Conservation (phyloP, 768 basidiomycete species). For the Lactarius tabidus region DNA sequence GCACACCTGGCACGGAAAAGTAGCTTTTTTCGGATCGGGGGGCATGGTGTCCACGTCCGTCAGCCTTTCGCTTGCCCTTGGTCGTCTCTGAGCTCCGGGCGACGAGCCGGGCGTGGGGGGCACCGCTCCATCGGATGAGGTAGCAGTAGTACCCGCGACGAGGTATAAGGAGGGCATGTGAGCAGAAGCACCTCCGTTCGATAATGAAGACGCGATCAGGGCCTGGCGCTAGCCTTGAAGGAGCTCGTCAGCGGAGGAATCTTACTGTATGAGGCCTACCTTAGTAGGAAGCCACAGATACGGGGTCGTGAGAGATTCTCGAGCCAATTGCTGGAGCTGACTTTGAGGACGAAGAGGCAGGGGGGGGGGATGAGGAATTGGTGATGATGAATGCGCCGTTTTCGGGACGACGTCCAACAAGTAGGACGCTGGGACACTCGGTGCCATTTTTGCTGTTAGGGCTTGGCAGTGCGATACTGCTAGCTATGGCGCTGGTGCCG, state of each 20-base stretch:
- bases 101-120: conserved; percentile 19
- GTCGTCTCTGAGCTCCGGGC: conserved; percentile 33
- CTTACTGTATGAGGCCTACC: conserved; percentile 17
- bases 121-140: conserved; percentile 30
- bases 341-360: not conserved
- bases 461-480: too few relatives aligned
- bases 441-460: too few relatives aligned
- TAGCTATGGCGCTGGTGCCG: too few relatives aligned
- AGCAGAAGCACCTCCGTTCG: not conserved
- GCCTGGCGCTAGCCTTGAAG: conserved; percentile 19
- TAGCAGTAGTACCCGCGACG: conserved; percentile 28
- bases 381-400: too few relatives aligned
- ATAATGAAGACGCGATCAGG: conserved; percentile 24
- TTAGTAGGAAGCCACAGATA: conserved; percentile 13
- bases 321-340: conserved; percentile 1
- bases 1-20: conserved; percentile 58
- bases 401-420: too few relatives aligned
- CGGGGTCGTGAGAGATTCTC: conserved; percentile 8
- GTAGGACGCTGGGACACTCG: too few relatives aligned
- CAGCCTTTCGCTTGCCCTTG: conserved; percentile 69
- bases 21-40: conserved; percentile 57
- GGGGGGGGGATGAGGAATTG: not conserved
- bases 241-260: conserved; percentile 24
- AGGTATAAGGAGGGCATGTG: conserved; percentile 20
- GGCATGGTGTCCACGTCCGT: conserved; percentile 68